phyloP scores from a whole-genome alignment of 2,329 filamentous ascomycete species.

The Aureobasidium mangrovei region DNA sequence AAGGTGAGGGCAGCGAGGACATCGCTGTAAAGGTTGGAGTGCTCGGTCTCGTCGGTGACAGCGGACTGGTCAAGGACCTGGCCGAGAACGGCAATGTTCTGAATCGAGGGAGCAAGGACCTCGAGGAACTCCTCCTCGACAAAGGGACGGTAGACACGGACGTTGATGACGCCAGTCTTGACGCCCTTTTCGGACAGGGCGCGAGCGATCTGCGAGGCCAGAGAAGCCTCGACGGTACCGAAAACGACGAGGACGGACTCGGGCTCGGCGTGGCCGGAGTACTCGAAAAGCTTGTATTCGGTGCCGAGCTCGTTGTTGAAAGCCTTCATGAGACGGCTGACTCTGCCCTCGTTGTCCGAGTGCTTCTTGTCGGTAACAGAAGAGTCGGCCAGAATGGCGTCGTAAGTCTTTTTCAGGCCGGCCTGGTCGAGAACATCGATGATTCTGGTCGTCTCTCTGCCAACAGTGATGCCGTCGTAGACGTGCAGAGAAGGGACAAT shows the following conservation, averaged over 20 bases:
- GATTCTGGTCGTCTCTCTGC: constrained; percentile 71
- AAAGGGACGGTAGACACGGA: constrained; percentile 90
- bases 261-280: constrained; percentile 71
- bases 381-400: constrained; percentile 53
- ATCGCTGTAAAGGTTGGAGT: constrained; percentile 86
- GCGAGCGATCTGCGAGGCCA: constrained; percentile 71
- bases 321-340: constrained; percentile 59
- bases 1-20: constrained; percentile 80
- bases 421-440: constrained; percentile 70
- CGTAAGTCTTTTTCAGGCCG: constrained; percentile 61
- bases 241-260: constrained; percentile 85
- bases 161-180: constrained; percentile 80
- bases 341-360: constrained; percentile 61
- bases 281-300: constrained; percentile 88
- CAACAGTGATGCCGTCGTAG: constrained; percentile 78
- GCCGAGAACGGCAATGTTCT: constrained; percentile 74
- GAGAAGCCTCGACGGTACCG: constrained; percentile 80
- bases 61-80: constrained; percentile 69
- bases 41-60: constrained; percentile 64
- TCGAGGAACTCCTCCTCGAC: constrained; percentile 89
- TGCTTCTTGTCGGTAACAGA: constrained; percentile 58
- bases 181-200: constrained; percentile 63
- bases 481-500: constrained; percentile 77
- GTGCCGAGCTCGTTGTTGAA: constrained; percentile 91
- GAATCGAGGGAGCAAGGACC: constrained; percentile 64